A percentile compares a stretch with the other conserved stretches of the same genome.
Evolutionary conservation across 2,329 filamentous ascomycete genomes (phyloP).

Genomic region (Colletotrichum sublineola): DNA sequence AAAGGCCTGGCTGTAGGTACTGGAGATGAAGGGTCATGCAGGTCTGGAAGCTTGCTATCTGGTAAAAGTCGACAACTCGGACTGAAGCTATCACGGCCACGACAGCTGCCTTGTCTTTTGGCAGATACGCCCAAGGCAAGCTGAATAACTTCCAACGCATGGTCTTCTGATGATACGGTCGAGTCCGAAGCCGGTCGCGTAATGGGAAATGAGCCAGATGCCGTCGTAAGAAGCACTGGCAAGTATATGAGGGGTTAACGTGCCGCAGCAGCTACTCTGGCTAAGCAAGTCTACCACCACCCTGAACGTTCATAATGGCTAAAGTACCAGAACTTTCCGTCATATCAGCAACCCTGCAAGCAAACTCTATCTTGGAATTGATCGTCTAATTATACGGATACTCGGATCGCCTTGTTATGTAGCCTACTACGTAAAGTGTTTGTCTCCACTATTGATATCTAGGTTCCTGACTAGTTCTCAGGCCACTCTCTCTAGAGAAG

Average conservation of each 20-base stretch:
- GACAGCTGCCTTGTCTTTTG: constrained; percentile 6
- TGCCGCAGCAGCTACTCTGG: no score
- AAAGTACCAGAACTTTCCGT: no score
- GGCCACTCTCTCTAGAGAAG: no score
- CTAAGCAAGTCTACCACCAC: no score
- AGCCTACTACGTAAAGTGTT: no score
- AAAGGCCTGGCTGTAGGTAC: neutral
- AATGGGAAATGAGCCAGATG: neutral
- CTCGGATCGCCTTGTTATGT: no score
- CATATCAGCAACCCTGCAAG: no score
- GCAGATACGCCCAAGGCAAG: constrained; percentile 8
- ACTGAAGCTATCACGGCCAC: constrained; percentile 14
- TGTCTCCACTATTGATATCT: no score
- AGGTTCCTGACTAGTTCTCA: no score
- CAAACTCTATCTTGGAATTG: no score
- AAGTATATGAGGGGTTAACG: neutral
- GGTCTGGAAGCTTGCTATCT: constrained; percentile 20
- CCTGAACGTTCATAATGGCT: no score
- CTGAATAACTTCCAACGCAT: neutral
- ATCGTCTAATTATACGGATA: no score
- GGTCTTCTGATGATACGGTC: neutral
- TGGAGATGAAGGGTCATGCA: constrained; percentile 7
- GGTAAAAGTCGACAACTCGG: constrained; percentile 16
- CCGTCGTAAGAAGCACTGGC: neutral
- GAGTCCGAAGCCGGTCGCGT: neutral